A percentile compares a stretch with the other conserved stretches of the same genome.
These are phyloP conservation scores for Talinum fruticosum DNA, from an alignment of 148 eudicot genomes.

Conservation along the genomic window DNA sequence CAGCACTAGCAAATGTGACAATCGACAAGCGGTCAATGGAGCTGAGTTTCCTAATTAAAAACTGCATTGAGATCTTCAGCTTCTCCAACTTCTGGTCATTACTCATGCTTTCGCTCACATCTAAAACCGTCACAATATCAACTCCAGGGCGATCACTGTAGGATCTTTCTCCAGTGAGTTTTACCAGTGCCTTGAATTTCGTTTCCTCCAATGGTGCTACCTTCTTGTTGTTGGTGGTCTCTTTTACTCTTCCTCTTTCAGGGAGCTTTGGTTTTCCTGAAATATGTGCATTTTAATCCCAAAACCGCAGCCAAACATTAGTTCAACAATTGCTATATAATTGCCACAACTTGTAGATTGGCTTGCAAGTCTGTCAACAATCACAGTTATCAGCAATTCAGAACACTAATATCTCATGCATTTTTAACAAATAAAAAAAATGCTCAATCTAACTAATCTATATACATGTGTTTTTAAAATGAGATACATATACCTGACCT, in stretches of 20 bases:
- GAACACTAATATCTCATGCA: too few species aligned
- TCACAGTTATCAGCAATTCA: too few species aligned
- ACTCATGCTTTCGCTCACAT: background rate
- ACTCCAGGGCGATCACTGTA: background rate
- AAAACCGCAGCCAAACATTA: background rate
- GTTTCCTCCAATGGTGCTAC: slow-evolving; percentile 7
- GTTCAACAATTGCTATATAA: too few species aligned
- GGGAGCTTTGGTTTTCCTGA: background rate
- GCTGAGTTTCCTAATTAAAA: slow-evolving; percentile 2
- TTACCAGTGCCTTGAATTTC: background rate
- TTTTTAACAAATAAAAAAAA: too few species aligned
- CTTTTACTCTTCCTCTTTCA: background rate
- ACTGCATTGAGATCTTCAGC: background rate
- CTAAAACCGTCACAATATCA: background rate
- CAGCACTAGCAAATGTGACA: background rate
- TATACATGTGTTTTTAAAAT: too few species aligned
- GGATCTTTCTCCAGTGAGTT: background rate
- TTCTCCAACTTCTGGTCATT: background rate
- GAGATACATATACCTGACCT: too few species aligned
- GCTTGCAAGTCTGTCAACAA: too few species aligned
- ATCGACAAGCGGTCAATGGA: slow-evolving; percentile 2
- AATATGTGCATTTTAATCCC: background rate
- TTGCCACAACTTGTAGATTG: too few species aligned
- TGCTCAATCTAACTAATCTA: too few species aligned
- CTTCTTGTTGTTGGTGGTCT: background rate